Conservation (phyloP, 1,284 basidiomycete genomes). For the Boletellus deceptivus region DNA sequence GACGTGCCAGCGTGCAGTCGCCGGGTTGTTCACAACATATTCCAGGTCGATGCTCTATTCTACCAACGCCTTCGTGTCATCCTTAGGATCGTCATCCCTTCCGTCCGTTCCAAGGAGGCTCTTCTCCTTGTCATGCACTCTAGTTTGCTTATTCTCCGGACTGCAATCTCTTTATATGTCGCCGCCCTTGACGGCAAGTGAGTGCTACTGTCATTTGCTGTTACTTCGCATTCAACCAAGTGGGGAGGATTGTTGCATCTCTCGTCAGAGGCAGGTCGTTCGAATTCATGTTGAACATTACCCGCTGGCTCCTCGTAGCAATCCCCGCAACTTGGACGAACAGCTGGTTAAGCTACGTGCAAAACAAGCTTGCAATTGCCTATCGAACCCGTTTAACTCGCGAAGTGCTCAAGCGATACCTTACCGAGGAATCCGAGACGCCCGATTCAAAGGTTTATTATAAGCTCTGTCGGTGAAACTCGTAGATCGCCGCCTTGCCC, state of each 20-base stretch:
- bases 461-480: constrained; percentile 67
- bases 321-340: constrained; percentile 97
- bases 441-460: constrained; percentile 82
- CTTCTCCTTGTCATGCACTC: constrained; percentile 86
- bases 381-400: constrained; percentile 88
- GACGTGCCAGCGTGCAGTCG: not conserved
- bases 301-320: constrained; percentile 91
- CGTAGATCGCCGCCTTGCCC: not conserved
- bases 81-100: constrained; percentile 87
- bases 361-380: constrained; percentile 90
- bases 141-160: constrained; percentile 83
- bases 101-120: constrained; percentile 82
- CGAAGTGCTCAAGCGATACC: constrained; percentile 81
- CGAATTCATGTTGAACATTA: constrained; percentile 83
- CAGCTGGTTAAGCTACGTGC: constrained; percentile 92
- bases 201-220: constrained; percentile 29
- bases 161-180: constrained; percentile 92
- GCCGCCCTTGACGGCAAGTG: constrained; percentile 92
- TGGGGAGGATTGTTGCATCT: constrained; percentile 83
- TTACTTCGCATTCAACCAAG: not conserved
- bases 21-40: not conserved
- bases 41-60: constrained; percentile 87
- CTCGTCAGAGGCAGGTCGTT: constrained; percentile 86
- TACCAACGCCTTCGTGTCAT: constrained; percentile 79
- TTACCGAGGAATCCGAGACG: constrained; percentile 69